Evolutionary conservation across 1,139 yeast species (phyloP), one percentile per base, ranked within the genome.

Genomic region (Taiozyma sp.): DNA sequence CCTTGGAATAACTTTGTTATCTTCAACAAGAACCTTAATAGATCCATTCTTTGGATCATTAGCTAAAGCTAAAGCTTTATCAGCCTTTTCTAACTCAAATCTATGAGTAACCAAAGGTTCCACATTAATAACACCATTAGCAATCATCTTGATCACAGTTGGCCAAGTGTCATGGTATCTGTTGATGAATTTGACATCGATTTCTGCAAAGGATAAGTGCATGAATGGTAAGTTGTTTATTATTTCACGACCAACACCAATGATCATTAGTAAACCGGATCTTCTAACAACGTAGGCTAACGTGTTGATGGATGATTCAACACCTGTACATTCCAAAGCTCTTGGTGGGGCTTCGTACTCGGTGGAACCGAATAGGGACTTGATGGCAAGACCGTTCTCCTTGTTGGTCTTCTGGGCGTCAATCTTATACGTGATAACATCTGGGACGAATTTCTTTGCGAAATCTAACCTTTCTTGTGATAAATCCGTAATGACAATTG

Each of bases 51-150:
- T 57, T 27, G 71, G 71, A 51, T 70, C 55, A 45, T 51, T 46
- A 27, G 59, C 58, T 29, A 64, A 53, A 10, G 48, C 45, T 43
- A 58, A 88, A 8, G 97, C 97, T 64, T 86, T 78, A 54, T 81
- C 78, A 27, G 96, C 93, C 48, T 90, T 86, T 46, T 80, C 79
- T 62, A 88, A 84, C 48, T 74, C 67, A 74, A 81, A 88, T 57
- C 84, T 77, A 69, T 90, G 92, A 14, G 97, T 88, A 59, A 91
- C 84, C 58, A 91, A 75, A 48, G 78, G 74, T 53, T 80, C 83
- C 53, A 81, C 85, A 51, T 85, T 80, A 51, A 84, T 77, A 56
- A 74, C 76, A 53, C 85, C 85, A 57, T 80, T 76, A 44, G 79
- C 75, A 51, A 89, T 75, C 60, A 89, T 75, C 50, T 79, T 78